These are phyloP conservation scores for Paradendryphiella salina DNA, from an alignment of 2,329 filamentous ascomycete genomes.

Conservation along the genomic window DNA sequence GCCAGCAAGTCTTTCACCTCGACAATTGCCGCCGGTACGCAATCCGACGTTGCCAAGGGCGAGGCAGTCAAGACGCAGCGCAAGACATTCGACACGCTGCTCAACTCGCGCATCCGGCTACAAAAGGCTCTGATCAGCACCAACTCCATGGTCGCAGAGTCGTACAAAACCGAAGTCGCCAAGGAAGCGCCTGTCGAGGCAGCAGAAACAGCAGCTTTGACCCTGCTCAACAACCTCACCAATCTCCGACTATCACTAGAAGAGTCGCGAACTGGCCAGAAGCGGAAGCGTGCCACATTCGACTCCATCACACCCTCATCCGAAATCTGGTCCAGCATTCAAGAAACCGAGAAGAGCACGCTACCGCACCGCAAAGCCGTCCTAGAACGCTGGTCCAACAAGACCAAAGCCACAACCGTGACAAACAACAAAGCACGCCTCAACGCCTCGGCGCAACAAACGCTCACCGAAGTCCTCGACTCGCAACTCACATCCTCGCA, in stretches of 20 bases:
- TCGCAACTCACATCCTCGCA: slow-evolving; percentile 71
- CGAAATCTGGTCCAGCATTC: slow-evolving; percentile 73
- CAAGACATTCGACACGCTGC: slow-evolving; percentile 80
- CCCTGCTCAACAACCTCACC: slow-evolving; percentile 81
- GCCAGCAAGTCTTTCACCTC: slow-evolving; percentile 65
- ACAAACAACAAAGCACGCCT: slow-evolving; percentile 60
- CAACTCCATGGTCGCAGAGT: slow-evolving; percentile 61
- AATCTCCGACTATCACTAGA: slow-evolving; percentile 66
- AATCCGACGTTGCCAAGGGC: slow-evolving; percentile 82
- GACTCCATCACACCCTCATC: slow-evolving; percentile 62
- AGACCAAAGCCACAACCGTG: slow-evolving; percentile 67
- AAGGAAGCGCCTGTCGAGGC: slow-evolving; percentile 63
- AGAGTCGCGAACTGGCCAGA: slow-evolving; percentile 59
- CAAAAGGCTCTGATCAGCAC: slow-evolving; percentile 86
- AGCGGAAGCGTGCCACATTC: slow-evolving; percentile 59
- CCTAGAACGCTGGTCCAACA: slow-evolving; percentile 88
- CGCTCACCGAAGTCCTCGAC: slow-evolving; percentile 68
- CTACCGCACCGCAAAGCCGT: slow-evolving; percentile 67
- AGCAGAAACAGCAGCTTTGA: slow-evolving; percentile 82
- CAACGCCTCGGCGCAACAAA: slow-evolving; percentile 61
- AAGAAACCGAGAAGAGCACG: slow-evolving; percentile 64
- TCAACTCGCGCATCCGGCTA: slow-evolving; percentile 88
- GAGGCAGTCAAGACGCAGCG: slow-evolving; percentile 83
- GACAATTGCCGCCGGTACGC: slow-evolving; percentile 67
- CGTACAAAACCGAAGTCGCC: slow-evolving; percentile 43